Evolutionary conservation across 2,329 filamentous ascomycete genomes (phyloP), one percentile per base, ranked within the genome.

Genomic region (Neonectria faginata): DNA sequence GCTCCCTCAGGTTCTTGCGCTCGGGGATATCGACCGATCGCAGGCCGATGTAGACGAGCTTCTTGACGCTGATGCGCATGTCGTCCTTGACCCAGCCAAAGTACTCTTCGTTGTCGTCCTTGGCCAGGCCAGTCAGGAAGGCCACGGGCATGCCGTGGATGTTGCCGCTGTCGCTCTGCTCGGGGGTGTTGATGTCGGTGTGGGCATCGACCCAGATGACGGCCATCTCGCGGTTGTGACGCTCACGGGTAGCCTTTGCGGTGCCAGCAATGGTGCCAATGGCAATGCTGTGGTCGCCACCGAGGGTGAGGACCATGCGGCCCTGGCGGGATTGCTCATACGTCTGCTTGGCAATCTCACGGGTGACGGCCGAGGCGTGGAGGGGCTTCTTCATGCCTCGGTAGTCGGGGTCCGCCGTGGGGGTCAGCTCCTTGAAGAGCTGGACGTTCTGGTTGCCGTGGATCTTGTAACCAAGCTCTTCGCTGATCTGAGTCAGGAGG

Each of bases 171-270:
- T 87, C 92, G 70, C 91, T 95, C 52, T 89, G 91, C 86, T 98
- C 94, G 57, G 95, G 96, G 1, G 92, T 94, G 83, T 99, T 99
- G 84, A 99, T 97, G 80, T 99, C 96, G 59, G 95, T 91, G 80
- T 99, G 96, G 27, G 96, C 96, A 80, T 99, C 96, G 33, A 99
- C 96, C 96, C 96, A 99, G 79, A 99, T 97, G 62, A 99, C 93
- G 12, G 94, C 96, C 67, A 97, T 90, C 74, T 98, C 95, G 60
- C 91, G 86, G 48, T 84, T 88, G 64, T 97, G 83, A 18, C 95
- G 84, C 85, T 99, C 94, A 63, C 92, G 89, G 44, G 93, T 90
- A 0, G 95, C 96, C 82, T 91, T 92, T 39, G 94, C 92, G 1
- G 91, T 93, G 44, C 96, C 96, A 29, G 91, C 91, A 72, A 99